These are phyloP conservation scores for Acacia melanoxylon DNA, from an alignment of 306 rosid genomes.

Conservation along the genomic window DNA sequence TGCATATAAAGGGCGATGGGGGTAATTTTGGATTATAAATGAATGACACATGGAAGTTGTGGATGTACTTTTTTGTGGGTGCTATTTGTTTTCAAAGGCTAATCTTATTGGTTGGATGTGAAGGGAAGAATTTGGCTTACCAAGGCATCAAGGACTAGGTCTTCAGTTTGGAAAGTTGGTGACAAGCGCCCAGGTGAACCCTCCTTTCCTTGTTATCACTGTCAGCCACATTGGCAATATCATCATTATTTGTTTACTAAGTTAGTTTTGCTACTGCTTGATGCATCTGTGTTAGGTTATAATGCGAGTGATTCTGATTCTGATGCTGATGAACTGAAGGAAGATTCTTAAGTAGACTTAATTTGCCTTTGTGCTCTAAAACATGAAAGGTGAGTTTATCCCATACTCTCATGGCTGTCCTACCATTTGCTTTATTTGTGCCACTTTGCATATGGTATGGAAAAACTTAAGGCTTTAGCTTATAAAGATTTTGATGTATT, in stretches of 20 bases:
- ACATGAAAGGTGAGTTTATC: conserved; percentile 43
- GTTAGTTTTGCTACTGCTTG: background rate
- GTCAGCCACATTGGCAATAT: background rate
- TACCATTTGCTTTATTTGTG: conserved; percentile 13
- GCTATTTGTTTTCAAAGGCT: conserved; percentile 15
- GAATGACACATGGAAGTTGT: conserved; percentile 17
- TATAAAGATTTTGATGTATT: background rate
- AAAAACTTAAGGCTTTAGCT: conserved; percentile 5
- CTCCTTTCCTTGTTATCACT: conserved; percentile 8
- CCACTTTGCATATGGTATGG: conserved; percentile 1
- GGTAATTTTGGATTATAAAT: conserved; percentile 11
- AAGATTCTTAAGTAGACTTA: conserved; percentile 45
- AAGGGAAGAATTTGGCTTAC: conserved; percentile 90
- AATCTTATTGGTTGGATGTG: conserved; percentile 33
- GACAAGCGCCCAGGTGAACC: conserved; percentile 86
- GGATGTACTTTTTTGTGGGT: conserved; percentile 22
- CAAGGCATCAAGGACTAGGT: conserved; percentile 77
- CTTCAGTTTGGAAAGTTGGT: conserved; percentile 91
- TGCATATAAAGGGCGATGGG: conserved; percentile 15
- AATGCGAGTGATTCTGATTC: conserved; percentile 96
- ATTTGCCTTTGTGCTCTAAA: conserved; percentile 9
- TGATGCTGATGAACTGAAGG: conserved; percentile 79
- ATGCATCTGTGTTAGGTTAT: conserved; percentile 56
- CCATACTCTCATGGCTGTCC: conserved; percentile 20
- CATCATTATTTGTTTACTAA: background rate